Evolutionary conservation across 1,139 yeast species (phyloP).

Genomic region (Kodamaea derodonti): DNA sequence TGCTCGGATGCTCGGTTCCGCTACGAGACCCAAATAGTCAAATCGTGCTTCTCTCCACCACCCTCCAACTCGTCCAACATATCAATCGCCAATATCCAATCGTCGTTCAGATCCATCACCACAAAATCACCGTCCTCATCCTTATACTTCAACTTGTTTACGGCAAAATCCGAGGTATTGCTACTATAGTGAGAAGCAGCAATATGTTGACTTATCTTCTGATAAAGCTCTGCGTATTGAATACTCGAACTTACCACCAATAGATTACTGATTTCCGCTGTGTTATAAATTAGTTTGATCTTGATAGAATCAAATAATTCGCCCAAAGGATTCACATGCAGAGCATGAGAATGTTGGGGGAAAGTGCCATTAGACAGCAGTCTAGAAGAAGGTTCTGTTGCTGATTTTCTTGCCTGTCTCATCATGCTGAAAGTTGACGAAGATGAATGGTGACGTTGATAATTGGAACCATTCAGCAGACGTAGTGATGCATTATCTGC

Average conservation of each 20-base stretch:
- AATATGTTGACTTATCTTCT: slow-evolving; percentile 34
- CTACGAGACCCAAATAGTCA: slow-evolving; percentile 39
- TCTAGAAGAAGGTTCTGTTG: slow-evolving; percentile 12
- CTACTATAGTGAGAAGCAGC: slow-evolving; percentile 23
- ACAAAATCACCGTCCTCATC: slow-evolving; percentile 97
- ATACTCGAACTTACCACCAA: slow-evolving; percentile 42
- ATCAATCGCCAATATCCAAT: slow-evolving; percentile 57
- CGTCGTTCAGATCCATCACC: slow-evolving; percentile 78
- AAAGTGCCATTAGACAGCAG: slow-evolving; percentile 7
- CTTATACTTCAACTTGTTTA: slow-evolving; percentile 65
- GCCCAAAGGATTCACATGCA: slow-evolving; percentile 1
- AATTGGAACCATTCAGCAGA: slow-evolving; percentile 7
- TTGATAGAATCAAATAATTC: slow-evolving; percentile 15
- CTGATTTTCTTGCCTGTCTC: slow-evolving; percentile 28
- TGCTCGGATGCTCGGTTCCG: too few relatives aligned
- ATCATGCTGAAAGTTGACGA: slow-evolving; percentile 47
- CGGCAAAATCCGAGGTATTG: slow-evolving; percentile 33
- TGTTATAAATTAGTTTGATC: slow-evolving; percentile 52
- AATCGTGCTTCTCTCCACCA: slow-evolving; percentile 22
- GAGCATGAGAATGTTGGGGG: neutral
- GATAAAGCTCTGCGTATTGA: slow-evolving; percentile 45
- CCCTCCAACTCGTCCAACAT: slow-evolving; percentile 41
- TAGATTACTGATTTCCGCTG: slow-evolving; percentile 30
- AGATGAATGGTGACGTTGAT: slow-evolving; percentile 42
- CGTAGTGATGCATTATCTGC: slow-evolving; percentile 2